phyloP scores from a whole-genome alignment of 176 grass and related monocot species.

The Miscanthus lutarioriparius region DNA sequence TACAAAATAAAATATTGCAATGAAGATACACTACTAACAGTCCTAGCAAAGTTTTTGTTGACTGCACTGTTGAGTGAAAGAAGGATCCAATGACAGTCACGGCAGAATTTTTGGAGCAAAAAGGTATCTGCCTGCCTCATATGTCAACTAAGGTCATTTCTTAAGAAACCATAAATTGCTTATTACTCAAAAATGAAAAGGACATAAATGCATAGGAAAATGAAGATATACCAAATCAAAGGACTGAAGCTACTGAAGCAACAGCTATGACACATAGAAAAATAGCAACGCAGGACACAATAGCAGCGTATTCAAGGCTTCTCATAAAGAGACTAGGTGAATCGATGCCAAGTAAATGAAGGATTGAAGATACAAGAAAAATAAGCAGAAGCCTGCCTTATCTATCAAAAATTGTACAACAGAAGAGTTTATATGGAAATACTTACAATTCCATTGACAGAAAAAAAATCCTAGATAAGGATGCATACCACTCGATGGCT shows the following conservation, averaged over 20 bases:
- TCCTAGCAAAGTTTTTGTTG: neutral
- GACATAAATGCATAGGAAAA: neutral
- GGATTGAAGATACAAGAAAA: neutral
- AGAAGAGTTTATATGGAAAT: neutral
- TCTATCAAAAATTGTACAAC: neutral
- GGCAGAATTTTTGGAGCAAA: neutral
- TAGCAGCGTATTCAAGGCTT: neutral
- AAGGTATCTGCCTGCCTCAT: neutral
- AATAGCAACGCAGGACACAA: neutral
- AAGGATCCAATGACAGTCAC: neutral
- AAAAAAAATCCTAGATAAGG: neutral
- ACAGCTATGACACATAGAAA: neutral
- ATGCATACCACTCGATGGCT: slow-evolving; percentile 44
- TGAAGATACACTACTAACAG: neutral
- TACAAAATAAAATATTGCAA: neutral
- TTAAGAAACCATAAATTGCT: neutral
- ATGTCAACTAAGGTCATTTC: neutral
- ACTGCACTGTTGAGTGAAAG: neutral
- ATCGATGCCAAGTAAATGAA: neutral
- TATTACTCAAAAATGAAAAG: neutral
- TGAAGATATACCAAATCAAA: neutral
- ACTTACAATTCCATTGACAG: slow-evolving; percentile 7
- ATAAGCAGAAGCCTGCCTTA: neutral
- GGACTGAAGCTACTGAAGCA: neutral
- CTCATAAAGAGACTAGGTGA: neutral